Percentiles rank a stretch among this genome's conserved stretches.
Conservation (phyloP, 345 rosid genomes). For the Cardiospermum halicacabum region DNA sequence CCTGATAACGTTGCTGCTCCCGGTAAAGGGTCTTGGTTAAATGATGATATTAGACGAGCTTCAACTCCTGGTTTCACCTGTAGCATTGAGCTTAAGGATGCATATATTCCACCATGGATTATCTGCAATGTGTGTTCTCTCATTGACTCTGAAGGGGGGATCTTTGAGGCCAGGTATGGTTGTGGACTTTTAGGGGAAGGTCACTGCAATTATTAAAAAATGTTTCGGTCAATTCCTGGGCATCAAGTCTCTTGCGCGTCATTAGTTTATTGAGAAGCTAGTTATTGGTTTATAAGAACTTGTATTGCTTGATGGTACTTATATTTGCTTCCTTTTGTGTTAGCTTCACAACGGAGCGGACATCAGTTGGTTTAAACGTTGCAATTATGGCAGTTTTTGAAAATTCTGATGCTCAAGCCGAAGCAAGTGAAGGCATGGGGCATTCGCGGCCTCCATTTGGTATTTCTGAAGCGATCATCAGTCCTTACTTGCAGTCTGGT, state of each 20-base stretch:
- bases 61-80: slow-evolving; percentile 31
- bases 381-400: slow-evolving; percentile 37
- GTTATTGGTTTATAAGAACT: neutral
- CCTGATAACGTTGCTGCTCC: slow-evolving; percentile 29
- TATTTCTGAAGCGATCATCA: slow-evolving; percentile 40
- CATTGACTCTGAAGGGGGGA: slow-evolving; percentile 46
- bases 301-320: neutral
- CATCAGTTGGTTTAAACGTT: slow-evolving; percentile 68
- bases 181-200: too few relatives aligned
- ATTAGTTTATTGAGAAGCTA: too few relatives aligned
- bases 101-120: slow-evolving; percentile 85
- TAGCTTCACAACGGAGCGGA: slow-evolving; percentile 72
- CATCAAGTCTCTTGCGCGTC: neutral
- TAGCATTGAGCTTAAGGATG: slow-evolving; percentile 62
- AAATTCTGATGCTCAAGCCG: slow-evolving; percentile 29
- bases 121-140: slow-evolving; percentile 55
- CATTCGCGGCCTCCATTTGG: slow-evolving; percentile 26
- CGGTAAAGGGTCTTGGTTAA: slow-evolving; percentile 17
- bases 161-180: slow-evolving; percentile 89
- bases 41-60: slow-evolving; percentile 18
- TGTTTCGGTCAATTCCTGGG: neutral
- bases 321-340: slow-evolving; percentile 7
- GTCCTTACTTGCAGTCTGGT: slow-evolving; percentile 51
- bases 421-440: slow-evolving; percentile 18
- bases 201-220: neutral